Conservation (phyloP, 768 basidiomycete species). For the Chiua virens region DNA sequence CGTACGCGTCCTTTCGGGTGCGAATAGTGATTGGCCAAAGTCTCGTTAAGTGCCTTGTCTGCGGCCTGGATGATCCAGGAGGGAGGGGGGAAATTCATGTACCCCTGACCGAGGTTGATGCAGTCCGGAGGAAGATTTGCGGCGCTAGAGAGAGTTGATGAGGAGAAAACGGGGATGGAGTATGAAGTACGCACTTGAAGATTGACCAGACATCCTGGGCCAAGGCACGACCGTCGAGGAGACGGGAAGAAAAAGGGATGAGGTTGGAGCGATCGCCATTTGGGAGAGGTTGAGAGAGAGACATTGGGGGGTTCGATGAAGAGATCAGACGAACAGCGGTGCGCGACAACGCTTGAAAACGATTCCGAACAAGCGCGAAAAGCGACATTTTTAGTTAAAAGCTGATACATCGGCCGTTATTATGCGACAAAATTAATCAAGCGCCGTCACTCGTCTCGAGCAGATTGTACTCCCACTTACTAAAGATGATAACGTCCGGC, state of each 20-base stretch:
- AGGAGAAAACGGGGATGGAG: slow-evolving; percentile 6
- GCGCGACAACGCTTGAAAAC: neutral
- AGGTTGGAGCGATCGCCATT: slow-evolving; percentile 46
- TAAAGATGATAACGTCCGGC: too few relatives aligned
- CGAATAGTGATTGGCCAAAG: slow-evolving; percentile 82
- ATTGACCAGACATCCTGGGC: slow-evolving; percentile 90
- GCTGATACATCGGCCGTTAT: too few relatives aligned
- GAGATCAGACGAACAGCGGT: neutral
- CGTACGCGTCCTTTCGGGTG: slow-evolving; percentile 88
- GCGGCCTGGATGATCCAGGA: slow-evolving; percentile 77
- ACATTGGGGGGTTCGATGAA: neutral
- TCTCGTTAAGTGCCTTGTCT: slow-evolving; percentile 58
- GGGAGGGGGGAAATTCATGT: slow-evolving; percentile 92
- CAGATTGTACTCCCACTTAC: too few relatives aligned
- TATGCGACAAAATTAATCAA: too few relatives aligned
- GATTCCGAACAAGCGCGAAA: neutral
- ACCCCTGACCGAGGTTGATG: slow-evolving; percentile 94
- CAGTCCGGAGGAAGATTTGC: slow-evolving; percentile 88
- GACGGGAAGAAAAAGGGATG: slow-evolving; percentile 69
- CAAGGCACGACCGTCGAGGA: slow-evolving; percentile 73
- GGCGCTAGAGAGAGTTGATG: slow-evolving; percentile 47
- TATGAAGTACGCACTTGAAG: slow-evolving; percentile 57
- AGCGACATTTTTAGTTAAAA: neutral
- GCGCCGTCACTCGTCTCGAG: neutral
- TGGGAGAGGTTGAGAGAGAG: neutral